phyloP scores from a whole-genome alignment of 768 basidiomycete genomes.

The Podaxis rugospora region DNA sequence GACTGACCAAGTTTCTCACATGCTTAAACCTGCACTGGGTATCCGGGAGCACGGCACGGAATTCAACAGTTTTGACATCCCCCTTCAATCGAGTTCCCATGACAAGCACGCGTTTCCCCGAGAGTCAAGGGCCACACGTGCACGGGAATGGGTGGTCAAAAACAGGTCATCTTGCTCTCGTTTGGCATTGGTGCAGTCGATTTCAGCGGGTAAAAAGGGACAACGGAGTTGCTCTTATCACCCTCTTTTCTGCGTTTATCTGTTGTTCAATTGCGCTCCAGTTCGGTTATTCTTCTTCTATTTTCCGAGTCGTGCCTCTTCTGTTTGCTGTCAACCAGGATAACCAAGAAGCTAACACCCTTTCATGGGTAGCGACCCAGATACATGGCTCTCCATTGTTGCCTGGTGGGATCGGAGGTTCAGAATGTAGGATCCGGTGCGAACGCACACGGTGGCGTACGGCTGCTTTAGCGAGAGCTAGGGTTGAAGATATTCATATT shows the following conservation, averaged over 20 bases:
- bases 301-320: not conserved
- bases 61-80: not conserved
- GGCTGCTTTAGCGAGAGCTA: not conserved
- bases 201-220: constrained; percentile 1
- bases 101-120: constrained; percentile 7
- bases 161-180: not conserved
- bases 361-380: not conserved
- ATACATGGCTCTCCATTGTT: constrained; percentile 1
- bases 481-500: not conserved
- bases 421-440: not conserved
- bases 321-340: constrained; percentile 2
- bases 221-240: constrained; percentile 10
- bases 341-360: constrained; percentile 1
- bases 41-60: constrained; percentile 4
- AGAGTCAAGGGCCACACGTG: not conserved
- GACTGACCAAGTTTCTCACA: not conserved
- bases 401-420: not conserved
- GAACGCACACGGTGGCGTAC: not conserved
- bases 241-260: constrained; percentile 1
- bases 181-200: not conserved
- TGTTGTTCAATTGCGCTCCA: not conserved
- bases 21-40: not conserved
- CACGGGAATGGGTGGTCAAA: not conserved
- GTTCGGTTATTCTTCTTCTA: not conserved
- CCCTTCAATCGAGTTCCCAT: constrained; percentile 2